Percentiles rank a stretch among this genome's conserved stretches.
These are phyloP conservation scores for Coemansia sp. DNA, from an alignment of 192 early-diverging fungal genomes.

Conservation along the genomic window DNA sequence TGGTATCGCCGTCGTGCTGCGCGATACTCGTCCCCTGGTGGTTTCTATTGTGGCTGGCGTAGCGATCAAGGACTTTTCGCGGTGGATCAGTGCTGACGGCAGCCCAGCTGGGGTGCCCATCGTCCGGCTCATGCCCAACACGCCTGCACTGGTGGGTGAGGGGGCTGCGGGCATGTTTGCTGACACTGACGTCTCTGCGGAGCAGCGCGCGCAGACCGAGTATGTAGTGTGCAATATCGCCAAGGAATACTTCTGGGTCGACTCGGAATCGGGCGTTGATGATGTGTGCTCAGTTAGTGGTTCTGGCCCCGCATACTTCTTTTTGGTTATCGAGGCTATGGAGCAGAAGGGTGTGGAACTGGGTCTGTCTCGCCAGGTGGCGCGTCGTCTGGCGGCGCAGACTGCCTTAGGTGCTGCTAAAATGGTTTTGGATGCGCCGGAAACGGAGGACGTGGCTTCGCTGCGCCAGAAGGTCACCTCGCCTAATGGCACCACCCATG, in stretches of 20 bases:
- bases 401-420: constrained; percentile 88
- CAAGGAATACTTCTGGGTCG: constrained; percentile 81
- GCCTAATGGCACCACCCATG: constrained; percentile 92
- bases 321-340: constrained; percentile 86
- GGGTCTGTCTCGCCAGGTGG: constrained; percentile 72
- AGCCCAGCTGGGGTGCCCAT: constrained; percentile 45
- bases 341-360: constrained; percentile 73
- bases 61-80: constrained; percentile 64
- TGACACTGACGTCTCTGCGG: constrained; percentile 54
- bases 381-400: constrained; percentile 79
- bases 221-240: constrained; percentile 73
- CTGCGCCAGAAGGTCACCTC: constrained; percentile 86
- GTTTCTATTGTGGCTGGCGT: constrained; percentile 93
- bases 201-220: constrained; percentile 66
- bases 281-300: constrained; percentile 87
- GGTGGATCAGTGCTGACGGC: constrained; percentile 61
- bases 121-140: constrained; percentile 93
- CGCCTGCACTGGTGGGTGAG: constrained; percentile 83
- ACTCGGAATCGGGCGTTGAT: constrained; percentile 72
- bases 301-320: constrained; percentile 96
- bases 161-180: constrained; percentile 88
- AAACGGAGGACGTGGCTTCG: constrained; percentile 67
- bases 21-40: constrained; percentile 62
- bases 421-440: constrained; percentile 65
- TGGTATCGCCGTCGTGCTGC: constrained; percentile 55